Conservation (phyloP, 768 basidiomycete species). For the Lactifluus subvellereus region DNA sequence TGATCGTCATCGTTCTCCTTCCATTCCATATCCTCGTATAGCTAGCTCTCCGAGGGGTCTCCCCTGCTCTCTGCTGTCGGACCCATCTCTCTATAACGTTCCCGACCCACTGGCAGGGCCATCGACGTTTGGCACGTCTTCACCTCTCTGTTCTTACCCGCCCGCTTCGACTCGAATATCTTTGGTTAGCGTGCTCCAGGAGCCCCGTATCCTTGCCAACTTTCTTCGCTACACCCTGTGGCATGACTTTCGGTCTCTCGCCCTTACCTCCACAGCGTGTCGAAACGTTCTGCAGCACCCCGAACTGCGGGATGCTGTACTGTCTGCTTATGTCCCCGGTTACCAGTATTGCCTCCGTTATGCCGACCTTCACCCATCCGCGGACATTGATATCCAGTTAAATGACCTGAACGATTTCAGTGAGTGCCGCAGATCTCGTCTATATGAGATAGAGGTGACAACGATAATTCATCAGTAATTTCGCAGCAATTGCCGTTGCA, state of each 20-base stretch:
- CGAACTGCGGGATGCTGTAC: conserved; percentile 35
- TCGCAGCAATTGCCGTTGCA: conserved; percentile 63
- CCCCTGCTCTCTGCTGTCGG: background rate
- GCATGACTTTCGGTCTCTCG: conserved; percentile 38
- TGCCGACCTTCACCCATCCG: conserved; percentile 37
- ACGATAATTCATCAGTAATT: conserved; percentile 40
- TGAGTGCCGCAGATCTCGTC: conserved; percentile 37
- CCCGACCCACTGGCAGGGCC: background rate
- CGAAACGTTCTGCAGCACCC: conserved; percentile 32
- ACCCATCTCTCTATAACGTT: background rate
- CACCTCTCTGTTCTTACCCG: background rate
- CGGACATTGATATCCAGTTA: conserved; percentile 48
- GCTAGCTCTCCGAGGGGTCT: background rate
- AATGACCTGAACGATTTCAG: conserved; percentile 59
- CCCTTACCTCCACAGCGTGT: conserved; percentile 33
- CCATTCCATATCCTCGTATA: background rate
- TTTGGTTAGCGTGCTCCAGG: conserved; percentile 29
- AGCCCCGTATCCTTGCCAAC: conserved; percentile 33
- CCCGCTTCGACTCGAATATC: conserved; percentile 19
- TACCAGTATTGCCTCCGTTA: conserved; percentile 42
- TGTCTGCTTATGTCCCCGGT: conserved; percentile 51
- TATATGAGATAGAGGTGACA: background rate
- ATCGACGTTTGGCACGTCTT: background rate
- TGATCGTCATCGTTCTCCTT: background rate
- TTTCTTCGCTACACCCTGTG: conserved; percentile 34